Evolutionary conservation across 2,329 filamentous ascomycete genomes (phyloP).

Genomic region (Trichophyton verrucosum): DNA sequence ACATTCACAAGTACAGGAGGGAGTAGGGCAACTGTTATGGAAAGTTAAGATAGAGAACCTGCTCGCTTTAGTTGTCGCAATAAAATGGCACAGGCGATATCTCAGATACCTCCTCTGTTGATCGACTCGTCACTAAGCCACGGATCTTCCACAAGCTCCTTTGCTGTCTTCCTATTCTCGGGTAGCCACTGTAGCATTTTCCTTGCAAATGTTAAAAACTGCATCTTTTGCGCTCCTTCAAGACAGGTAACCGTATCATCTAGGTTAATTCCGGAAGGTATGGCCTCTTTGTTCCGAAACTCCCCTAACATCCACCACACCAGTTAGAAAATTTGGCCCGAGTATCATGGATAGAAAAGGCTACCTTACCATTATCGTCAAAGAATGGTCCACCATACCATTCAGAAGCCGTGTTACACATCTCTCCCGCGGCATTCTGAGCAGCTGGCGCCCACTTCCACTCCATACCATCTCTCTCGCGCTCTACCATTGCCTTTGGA

Average conservation of each 20-base stretch:
- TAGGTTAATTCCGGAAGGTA: neutral
- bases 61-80: neutral
- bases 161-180: conserved; percentile 21
- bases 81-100: neutral
- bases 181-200: conserved; percentile 24
- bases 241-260: neutral
- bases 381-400: conserved; percentile 21
- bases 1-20: no score
- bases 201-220: conserved; percentile 20
- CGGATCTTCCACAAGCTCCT: conserved; percentile 21
- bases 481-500: conserved; percentile 25
- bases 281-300: neutral
- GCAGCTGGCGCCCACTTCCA: conserved; percentile 5
- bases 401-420: conserved; percentile 6
- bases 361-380: conserved; percentile 21
- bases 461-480: conserved; percentile 20
- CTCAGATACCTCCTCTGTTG: neutral
- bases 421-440: neutral
- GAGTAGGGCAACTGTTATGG: no score
- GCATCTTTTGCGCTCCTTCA: conserved; percentile 15
- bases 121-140: conserved; percentile 12
- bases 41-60: neutral
- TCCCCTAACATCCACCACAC: neutral
- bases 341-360: neutral
- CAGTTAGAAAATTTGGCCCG: neutral